Base-by-base conservation (phyloP, 768 basidiomycete species). In the Peribolospora kevripleyi region DNA sequence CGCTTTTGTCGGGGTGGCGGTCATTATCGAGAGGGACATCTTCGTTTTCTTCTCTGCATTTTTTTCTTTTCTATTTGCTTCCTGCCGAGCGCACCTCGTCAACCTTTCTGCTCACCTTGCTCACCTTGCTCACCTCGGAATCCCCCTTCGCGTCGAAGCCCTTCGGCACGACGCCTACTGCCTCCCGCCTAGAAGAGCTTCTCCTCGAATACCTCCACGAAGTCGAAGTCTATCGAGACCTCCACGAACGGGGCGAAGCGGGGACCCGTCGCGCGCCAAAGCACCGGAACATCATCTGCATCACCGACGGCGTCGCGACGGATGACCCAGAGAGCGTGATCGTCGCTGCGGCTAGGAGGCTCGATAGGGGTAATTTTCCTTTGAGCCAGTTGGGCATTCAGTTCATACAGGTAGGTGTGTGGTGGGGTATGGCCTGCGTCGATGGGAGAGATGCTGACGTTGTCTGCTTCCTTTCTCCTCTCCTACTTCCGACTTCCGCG, bases 321-420 rank as follows among this genome's bases (percentile, higher is more conserved):
- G 64, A 66, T 65, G 63, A 58, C 55, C 68, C 69, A 58, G 55
- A 68, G 65, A 59, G 65, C 6, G 65, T 66, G 2, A 65, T 73
- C 7, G 66, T 72, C 11, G 62, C 65, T 5, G 62, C 66, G 13
- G 72, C 72, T 3, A 66, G 66, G 39, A 64, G 70, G 39, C 68
- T 73, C 14, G 72, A 73, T 51, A 63, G 62, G 45, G 64, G 62
- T 0, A 61, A 61, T 5, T 64, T 66, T 54, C 70, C 63, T 39
- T 58, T 66, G 5, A 63, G 68, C 10, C 69, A 69, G 62, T 65
- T 73, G 4, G 69, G 71, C 9, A 64, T 73, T 10, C 80, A 81
- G 60, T 79, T 82, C 52, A 72, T 82, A 1, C 81, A 81, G 63
- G 74, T 82, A 43, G 81, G 81, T 13, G 43, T 45, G 43, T 13